phyloP scores from a whole-genome alignment of 495 filamentous ascomycete genomes.

The Rusavskia elegans region DNA sequence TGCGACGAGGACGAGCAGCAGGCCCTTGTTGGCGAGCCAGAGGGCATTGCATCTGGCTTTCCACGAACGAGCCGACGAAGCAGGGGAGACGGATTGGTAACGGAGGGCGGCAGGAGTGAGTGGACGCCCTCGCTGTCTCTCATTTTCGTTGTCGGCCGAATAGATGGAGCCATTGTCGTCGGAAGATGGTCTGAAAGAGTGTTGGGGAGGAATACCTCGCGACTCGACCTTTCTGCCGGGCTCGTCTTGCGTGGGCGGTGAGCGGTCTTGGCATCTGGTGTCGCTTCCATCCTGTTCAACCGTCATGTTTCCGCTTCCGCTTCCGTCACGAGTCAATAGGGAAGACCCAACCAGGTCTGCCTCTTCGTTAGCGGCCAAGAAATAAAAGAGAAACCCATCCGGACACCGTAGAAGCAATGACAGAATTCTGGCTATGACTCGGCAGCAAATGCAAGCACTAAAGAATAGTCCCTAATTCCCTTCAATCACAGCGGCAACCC shows the following conservation, averaged over 20 bases:
- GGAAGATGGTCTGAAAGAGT: neutral
- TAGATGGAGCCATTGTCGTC: slow-evolving; percentile 2
- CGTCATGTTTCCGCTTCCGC: too few relatives aligned
- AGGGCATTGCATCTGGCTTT: slow-evolving; percentile 12
- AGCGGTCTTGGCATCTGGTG: neutral
- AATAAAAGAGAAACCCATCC: too few relatives aligned
- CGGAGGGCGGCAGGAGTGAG: neutral
- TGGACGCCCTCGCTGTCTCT: slow-evolving; percentile 4
- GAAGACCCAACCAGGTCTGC: neutral
- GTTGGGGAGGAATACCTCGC: neutral
- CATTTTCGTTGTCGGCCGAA: slow-evolving; percentile 8
- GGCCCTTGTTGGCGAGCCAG: slow-evolving; percentile 51
- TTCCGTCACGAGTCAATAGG: neutral
- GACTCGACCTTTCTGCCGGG: neutral
- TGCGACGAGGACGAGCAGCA: slow-evolving; percentile 54
- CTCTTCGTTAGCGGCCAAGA: too few relatives aligned
- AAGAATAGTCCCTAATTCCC: too few relatives aligned
- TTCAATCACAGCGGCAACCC: neutral
- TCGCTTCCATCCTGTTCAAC: neutral
- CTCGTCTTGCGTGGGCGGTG: neutral
- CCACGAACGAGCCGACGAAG: slow-evolving; percentile 13
- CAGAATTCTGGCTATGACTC: too few relatives aligned
- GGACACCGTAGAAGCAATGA: too few relatives aligned
- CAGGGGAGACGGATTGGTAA: slow-evolving; percentile 7
- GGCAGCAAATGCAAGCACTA: too few relatives aligned